Conservation (phyloP, 2,329 filamentous ascomycete species). For the Golovinomyces cichoracearum region DNA sequence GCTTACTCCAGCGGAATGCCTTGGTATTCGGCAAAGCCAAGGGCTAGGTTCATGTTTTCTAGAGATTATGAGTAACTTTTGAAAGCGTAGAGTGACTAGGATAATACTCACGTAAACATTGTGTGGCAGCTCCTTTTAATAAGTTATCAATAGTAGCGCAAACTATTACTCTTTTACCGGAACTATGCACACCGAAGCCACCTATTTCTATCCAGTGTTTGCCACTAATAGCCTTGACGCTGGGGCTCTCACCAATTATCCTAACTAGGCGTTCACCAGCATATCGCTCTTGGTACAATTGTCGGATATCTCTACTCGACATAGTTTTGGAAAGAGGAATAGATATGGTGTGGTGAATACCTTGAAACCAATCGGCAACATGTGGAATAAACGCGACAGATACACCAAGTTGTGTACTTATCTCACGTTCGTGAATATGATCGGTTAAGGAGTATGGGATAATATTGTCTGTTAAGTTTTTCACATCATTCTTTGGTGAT, state of each 20-base stretch:
- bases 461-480: constrained; percentile 60
- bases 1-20: constrained; percentile 37
- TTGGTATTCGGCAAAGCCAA: constrained; percentile 70
- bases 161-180: constrained; percentile 76
- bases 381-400: constrained; percentile 73
- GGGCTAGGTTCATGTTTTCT: constrained; percentile 87
- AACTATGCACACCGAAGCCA: constrained; percentile 75
- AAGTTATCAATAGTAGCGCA: constrained; percentile 86
- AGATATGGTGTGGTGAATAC: constrained; percentile 75
- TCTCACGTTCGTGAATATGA: constrained; percentile 86
- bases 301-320: constrained; percentile 73
- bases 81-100: background rate
- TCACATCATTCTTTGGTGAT: constrained; percentile 74
- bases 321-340: constrained; percentile 68
- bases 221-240: constrained; percentile 60
- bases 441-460: constrained; percentile 79
- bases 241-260: constrained; percentile 63
- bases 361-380: constrained; percentile 90
- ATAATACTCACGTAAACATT: constrained; percentile 53
- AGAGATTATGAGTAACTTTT: constrained; percentile 5
- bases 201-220: constrained; percentile 85
- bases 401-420: constrained; percentile 48
- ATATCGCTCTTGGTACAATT: constrained; percentile 87
- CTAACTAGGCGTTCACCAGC: constrained; percentile 89
- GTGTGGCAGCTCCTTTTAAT: constrained; percentile 75